Percentiles rank a stretch among this genome's conserved stretches.
These are phyloP conservation scores for Epichloe uncinata DNA, from an alignment of 2,329 filamentous ascomycete species.

Conservation along the genomic window DNA sequence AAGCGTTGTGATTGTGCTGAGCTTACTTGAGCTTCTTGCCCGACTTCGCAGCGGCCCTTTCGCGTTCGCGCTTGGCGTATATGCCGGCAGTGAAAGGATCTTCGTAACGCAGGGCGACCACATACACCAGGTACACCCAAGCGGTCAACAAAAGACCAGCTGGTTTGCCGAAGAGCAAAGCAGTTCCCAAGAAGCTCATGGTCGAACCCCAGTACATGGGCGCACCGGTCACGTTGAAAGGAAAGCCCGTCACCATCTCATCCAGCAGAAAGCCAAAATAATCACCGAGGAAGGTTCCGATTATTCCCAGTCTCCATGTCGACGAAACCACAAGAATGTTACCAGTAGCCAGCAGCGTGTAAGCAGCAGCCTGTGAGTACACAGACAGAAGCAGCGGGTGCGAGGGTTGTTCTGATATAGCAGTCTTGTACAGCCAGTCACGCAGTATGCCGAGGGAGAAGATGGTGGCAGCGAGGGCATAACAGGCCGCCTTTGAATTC, in stretches of 20 bases:
- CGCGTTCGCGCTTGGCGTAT: conserved; percentile 69
- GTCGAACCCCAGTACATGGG: conserved; percentile 97
- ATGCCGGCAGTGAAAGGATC: conserved; percentile 91
- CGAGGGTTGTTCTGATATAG: conserved; percentile 61
- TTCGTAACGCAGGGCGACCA: conserved; percentile 71
- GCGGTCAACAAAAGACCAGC: conserved; percentile 67
- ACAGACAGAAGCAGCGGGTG: conserved; percentile 57
- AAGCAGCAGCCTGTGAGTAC: conserved; percentile 48
- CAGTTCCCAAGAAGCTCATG: conserved; percentile 80
- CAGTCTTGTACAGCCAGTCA: conserved; percentile 76
- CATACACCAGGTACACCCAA: conserved; percentile 66
- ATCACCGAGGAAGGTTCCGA: conserved; percentile 91
- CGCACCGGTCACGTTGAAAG: conserved; percentile 79
- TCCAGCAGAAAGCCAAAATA: conserved; percentile 99
- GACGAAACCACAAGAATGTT: conserved; percentile 79
- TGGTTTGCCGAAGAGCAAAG: conserved; percentile 73
- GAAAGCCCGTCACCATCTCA: conserved; percentile 83
- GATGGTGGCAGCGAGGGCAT: conserved; percentile 75
- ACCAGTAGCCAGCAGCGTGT: conserved; percentile 57
- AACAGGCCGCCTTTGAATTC: conserved; percentile 69
- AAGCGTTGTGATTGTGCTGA: neutral
- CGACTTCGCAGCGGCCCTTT: conserved; percentile 32
- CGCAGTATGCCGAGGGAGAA: conserved; percentile 85
- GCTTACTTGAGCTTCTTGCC: conserved; percentile 39
- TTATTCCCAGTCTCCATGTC: conserved; percentile 86